Conservation (phyloP, 768 basidiomycete genomes). For the Lactarius vividus region DNA sequence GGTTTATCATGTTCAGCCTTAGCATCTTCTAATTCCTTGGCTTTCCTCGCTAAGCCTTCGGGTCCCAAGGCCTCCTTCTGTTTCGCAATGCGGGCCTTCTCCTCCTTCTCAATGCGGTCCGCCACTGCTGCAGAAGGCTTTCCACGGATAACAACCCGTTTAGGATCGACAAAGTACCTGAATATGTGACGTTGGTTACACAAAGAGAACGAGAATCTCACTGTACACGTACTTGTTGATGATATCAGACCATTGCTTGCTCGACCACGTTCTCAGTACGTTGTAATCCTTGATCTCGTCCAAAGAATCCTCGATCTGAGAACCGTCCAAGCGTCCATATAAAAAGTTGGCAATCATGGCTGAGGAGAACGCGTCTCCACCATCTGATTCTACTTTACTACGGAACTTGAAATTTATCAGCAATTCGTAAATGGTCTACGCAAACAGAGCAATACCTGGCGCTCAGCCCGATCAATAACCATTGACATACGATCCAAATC, state of each 20-base stretch:
- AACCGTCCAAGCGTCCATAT: slow-evolving; percentile 81
- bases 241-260: slow-evolving; percentile 71
- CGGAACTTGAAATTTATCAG: slow-evolving; percentile 51
- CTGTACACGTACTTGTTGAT: slow-evolving; percentile 60
- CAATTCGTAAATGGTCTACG: neutral
- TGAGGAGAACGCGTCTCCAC: slow-evolving; percentile 75
- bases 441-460: slow-evolving; percentile 52
- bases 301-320: slow-evolving; percentile 68
- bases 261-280: slow-evolving; percentile 66
- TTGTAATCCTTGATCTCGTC: slow-evolving; percentile 76
- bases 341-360: slow-evolving; percentile 80
- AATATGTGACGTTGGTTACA: neutral
- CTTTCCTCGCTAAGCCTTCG: slow-evolving; percentile 72
- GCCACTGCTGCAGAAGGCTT: slow-evolving; percentile 86
- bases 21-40: slow-evolving; percentile 68
- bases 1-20: slow-evolving; percentile 82
- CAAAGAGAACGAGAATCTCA: neutral
- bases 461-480: slow-evolving; percentile 83
- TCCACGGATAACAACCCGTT: slow-evolving; percentile 75
- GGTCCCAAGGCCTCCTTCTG: slow-evolving; percentile 73
- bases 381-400: slow-evolving; percentile 78
- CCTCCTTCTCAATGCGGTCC: slow-evolving; percentile 73
- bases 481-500: slow-evolving; percentile 90
- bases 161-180: slow-evolving; percentile 78
- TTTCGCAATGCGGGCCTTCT: slow-evolving; percentile 69